Evolutionary conservation across 352 stramenopile genomes (phyloP).

Genomic region (Achlya hypogyna): DNA sequence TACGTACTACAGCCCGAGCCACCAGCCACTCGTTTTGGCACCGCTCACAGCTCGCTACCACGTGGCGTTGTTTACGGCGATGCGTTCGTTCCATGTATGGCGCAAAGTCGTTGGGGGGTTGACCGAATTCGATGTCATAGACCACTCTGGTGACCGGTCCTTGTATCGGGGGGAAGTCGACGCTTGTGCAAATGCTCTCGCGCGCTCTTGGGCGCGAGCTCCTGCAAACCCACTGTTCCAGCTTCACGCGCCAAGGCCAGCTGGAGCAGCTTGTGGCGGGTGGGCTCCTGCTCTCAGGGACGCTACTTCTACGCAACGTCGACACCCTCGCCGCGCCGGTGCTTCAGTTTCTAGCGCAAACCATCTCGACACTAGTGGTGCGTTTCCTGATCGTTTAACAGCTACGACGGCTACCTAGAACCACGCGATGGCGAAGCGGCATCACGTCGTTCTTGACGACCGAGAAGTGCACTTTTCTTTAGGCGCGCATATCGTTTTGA

Average conservation of each 20-base stretch:
- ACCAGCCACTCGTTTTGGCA: slow-evolving; percentile 28
- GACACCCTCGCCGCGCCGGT: neutral
- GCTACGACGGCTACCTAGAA: slow-evolving; percentile 21
- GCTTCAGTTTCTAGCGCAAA: slow-evolving; percentile 2
- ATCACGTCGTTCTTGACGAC: slow-evolving; percentile 25
- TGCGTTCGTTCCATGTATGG: slow-evolving; percentile 30
- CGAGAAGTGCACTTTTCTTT: slow-evolving; percentile 28
- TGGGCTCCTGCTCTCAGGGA: slow-evolving; percentile 21
- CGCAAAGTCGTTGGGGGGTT: neutral
- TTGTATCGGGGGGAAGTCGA: slow-evolving; percentile 16
- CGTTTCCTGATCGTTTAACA: neutral
- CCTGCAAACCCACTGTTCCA: slow-evolving; percentile 1
- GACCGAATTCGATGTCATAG: neutral
- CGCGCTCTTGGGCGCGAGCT: neutral
- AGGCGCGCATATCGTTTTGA: slow-evolving; percentile 33
- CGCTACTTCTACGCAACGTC: slow-evolving; percentile 20
- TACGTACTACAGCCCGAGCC: slow-evolving; percentile 36
- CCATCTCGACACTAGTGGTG: slow-evolving; percentile 15
- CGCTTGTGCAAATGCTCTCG: neutral
- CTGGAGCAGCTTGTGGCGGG: slow-evolving; percentile 10
- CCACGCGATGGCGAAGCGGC: slow-evolving; percentile 28
- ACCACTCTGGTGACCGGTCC: slow-evolving; percentile 25
- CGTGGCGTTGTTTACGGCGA: slow-evolving; percentile 38
- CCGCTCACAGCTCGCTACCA: slow-evolving; percentile 41
- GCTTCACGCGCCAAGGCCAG: neutral